These are phyloP conservation scores for Penicillium canescens DNA, from an alignment of 495 filamentous ascomycete genomes.

Conservation along the genomic window DNA sequence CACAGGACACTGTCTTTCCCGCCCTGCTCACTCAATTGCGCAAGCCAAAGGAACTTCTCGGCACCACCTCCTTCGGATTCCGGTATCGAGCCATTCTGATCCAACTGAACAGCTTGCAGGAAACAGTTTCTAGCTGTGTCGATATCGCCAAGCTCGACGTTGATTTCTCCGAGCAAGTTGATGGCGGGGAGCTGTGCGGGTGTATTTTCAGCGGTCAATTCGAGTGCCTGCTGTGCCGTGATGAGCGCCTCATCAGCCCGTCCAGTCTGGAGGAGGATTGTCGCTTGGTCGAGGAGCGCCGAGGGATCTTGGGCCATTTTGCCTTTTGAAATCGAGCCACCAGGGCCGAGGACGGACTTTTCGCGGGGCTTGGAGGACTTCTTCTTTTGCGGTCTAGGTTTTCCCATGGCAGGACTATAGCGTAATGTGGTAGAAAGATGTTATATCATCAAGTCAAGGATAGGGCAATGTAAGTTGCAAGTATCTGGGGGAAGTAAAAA, in stretches of 20 bases:
- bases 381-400: constrained; percentile 46
- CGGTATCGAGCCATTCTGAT: constrained; percentile 65
- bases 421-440: constrained; percentile 1
- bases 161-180: constrained; percentile 79
- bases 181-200: constrained; percentile 60
- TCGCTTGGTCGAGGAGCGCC: constrained; percentile 66
- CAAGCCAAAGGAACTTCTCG: constrained; percentile 95
- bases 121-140: constrained; percentile 70
- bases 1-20: constrained; percentile 80
- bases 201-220: constrained; percentile 41
- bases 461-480: constrained; percentile 9
- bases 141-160: constrained; percentile 80
- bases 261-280: constrained; percentile 67
- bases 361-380: constrained; percentile 45
- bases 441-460: background rate
- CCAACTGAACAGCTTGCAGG: constrained; percentile 64
- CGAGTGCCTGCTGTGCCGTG: constrained; percentile 62
- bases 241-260: constrained; percentile 68
- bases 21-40: constrained; percentile 86
- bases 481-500: constrained; percentile 20
- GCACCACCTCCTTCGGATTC: constrained; percentile 73
- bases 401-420: constrained; percentile 41
- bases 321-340: constrained; percentile 43
- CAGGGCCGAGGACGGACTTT: constrained; percentile 50
- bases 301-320: constrained; percentile 52